Base-by-base conservation (phyloP, 23 red algal species). In the Gracilaria vermiculophylla region DNA sequence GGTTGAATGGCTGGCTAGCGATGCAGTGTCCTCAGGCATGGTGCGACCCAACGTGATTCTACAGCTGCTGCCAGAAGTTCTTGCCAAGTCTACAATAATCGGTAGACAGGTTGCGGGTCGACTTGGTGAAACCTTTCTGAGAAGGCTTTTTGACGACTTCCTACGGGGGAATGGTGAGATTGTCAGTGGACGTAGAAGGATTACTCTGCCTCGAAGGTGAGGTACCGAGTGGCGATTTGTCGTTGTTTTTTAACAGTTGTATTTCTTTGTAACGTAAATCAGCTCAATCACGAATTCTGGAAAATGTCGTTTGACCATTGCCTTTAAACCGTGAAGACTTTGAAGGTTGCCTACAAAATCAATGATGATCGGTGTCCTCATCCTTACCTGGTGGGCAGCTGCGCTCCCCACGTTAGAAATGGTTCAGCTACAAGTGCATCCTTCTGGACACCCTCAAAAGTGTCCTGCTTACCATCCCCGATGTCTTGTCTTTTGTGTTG, bases 91-190 rank as follows among this genome's bases (percentile, higher is more conserved):
- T 3, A 69, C 58, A 11, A 37, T 81, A 52, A 31, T 92, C 23
- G 88, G 77, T 10, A 53, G 65, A 27, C 77, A 82, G 39, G 88
- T 92, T 10, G 69, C 67, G 29, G 88, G 88, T 17, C 55, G 55
- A 29, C 77, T 92, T 2, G 78, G 76, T 31, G 88, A 92, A 64
- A 92, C 48, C 9, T 71, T 64, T 74, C 25, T 81, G 48, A 64
- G 43, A 33, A 67, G 88, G 28, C 34, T 92, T 14, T 92, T 92
- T 35, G 69, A 81, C 34, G 88, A 92, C 19, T 12, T 92, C 11
- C 49, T 92, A 2, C 51, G 88, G 24, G 88, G 48, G 6, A 56
- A 78, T 31, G 85, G 85, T 12, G 85, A 89, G 72, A 12, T 76
- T 9, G 48, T 89, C 33, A 69, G 23, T 15, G 72, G 85, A 5